Conservation (phyloP, 2,329 filamentous ascomycete genomes). For the Cercospora sp. region DNA sequence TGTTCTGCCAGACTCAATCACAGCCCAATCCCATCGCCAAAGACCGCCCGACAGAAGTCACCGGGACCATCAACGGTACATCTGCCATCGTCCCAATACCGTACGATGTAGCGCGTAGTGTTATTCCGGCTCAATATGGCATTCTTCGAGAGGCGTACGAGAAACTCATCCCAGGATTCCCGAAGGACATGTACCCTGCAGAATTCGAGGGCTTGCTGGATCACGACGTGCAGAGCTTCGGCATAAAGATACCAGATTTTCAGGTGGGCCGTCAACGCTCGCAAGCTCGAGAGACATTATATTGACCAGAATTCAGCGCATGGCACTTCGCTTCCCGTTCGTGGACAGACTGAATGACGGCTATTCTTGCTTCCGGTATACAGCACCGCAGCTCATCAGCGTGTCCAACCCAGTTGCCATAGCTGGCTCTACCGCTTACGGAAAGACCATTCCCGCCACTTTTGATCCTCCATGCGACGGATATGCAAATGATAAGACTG, state of each 20-base stretch:
- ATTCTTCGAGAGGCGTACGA: conserved; percentile 21
- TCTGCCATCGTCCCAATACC: conserved; percentile 24
- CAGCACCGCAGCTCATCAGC: conserved; percentile 16
- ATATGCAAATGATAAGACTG: conserved; percentile 11
- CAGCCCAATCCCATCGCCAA: conserved; percentile 23
- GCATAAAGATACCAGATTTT: conserved; percentile 20
- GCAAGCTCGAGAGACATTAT: not conserved
- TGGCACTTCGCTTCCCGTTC: conserved; percentile 16
- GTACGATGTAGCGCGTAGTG: conserved; percentile 15
- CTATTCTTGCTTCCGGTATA: conserved; percentile 20
- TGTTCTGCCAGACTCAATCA: conserved; percentile 15
- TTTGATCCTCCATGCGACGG: conserved; percentile 21
- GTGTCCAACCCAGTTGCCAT: conserved; percentile 12
- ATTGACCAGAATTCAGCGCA: not conserved
- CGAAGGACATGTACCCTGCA: conserved; percentile 21
- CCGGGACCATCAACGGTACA: conserved; percentile 25
- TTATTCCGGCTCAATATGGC: conserved; percentile 21
- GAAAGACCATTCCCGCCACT: conserved; percentile 12
- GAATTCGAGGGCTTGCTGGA: conserved; percentile 18
- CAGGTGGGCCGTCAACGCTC: not conserved
- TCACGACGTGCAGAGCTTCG: conserved; percentile 13
- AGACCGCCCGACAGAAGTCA: conserved; percentile 15
- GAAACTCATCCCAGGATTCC: conserved; percentile 15
- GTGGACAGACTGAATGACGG: conserved; percentile 23
- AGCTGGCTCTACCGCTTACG: conserved; percentile 8